These are phyloP conservation scores for Tolypocladium paradoxum DNA, from an alignment of 2,329 filamentous ascomycete species.

Conservation along the genomic window DNA sequence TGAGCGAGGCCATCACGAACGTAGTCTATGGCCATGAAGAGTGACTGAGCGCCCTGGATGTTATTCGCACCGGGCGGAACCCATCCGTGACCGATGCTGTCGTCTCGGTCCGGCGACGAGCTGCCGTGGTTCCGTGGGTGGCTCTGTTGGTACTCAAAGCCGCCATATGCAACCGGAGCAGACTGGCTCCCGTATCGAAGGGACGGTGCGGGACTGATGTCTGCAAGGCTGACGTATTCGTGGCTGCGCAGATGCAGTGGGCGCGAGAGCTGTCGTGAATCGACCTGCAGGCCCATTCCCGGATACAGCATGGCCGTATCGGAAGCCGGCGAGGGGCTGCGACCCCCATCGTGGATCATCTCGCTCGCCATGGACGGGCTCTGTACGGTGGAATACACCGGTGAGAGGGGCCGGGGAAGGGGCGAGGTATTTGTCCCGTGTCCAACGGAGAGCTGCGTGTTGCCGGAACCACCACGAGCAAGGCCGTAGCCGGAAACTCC, in stretches of 20 bases:
- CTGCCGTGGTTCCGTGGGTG: background rate
- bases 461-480: background rate
- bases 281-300: background rate
- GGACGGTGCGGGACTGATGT: background rate
- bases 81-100: background rate
- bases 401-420: background rate
- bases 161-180: background rate
- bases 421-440: background rate
- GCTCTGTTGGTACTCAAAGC: background rate
- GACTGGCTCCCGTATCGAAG: background rate
- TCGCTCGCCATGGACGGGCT: constrained; percentile 6
- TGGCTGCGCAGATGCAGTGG: background rate
- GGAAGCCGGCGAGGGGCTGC: background rate
- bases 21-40: background rate
- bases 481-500: background rate
- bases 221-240: background rate
- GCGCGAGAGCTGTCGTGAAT: background rate
- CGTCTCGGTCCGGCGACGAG: background rate
- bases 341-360: background rate
- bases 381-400: background rate
- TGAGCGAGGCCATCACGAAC: too few species aligned
- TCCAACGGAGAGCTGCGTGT: background rate
- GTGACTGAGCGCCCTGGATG: background rate
- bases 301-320: background rate
- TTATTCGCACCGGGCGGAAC: background rate